Evolutionary conservation across 2,329 filamentous ascomycete species (phyloP), one percentile per base, ranked within the genome.

Genomic region (Beauveria scarabaeidicola): DNA sequence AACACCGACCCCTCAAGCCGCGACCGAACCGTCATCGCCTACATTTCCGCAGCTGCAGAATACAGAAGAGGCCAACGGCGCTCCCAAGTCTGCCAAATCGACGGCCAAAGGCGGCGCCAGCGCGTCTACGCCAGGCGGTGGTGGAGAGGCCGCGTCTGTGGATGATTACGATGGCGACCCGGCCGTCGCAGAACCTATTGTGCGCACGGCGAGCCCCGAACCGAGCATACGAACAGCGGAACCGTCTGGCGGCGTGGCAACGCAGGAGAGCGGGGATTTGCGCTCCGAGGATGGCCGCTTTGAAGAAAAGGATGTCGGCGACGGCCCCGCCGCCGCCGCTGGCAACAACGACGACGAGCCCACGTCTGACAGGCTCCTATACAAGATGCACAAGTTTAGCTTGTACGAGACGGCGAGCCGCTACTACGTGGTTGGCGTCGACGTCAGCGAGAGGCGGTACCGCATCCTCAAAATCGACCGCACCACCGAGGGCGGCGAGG

Each of bases 371-470:
- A 73, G 75, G 23, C 66, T 77, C 19, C 72, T 78, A 48, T 80
- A 81, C 72, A 83, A 82, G 70, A 96, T 99, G 91, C 91, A 97
- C 77, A 95, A 94, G 69, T 97, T 96, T 73, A 94, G 90, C n/a
- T 77, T 99, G 23, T 97, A 99, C 73, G 94, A 99, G 76, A 99
- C 94, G 3, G 89, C 90, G 13, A 91, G 87, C 59, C 84, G 91
- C 56, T 99, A 94, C 73, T 99, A 97, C 72, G 88, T 99, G 64
- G 91, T 97, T 19, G 94, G 94, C 15, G 89, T 90, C 55, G 94
- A 99, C 70, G 85, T 96, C 59, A 87, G 91, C 65, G 94, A 97
- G 72, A 88, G 84, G 67, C 85, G 89, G 27, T 97, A 94, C 73
- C 86, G 92, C 55, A 91, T 99, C 60, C 77, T 99, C 69, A 97